Evolutionary conservation across 306 rosid species (phyloP).

Genomic region (Trifolium fragiferum): DNA sequence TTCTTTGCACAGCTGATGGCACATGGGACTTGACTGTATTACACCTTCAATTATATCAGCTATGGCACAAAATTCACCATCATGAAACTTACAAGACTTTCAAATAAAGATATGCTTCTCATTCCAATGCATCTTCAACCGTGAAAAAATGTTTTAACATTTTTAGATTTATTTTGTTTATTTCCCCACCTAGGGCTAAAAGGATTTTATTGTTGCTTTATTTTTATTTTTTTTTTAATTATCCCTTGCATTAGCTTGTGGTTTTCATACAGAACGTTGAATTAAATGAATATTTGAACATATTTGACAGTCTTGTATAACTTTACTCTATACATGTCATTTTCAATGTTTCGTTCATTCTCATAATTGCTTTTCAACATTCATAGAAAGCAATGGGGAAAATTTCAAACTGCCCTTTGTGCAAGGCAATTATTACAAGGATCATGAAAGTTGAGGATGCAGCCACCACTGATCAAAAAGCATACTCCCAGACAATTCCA

Average conservation of each 20-base stretch:
- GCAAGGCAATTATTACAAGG: constrained; percentile 71
- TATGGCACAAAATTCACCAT: not conserved
- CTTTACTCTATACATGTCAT: constrained; percentile 25
- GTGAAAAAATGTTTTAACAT: constrained; percentile 4
- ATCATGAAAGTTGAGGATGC: constrained; percentile 76
- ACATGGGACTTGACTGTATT: not conserved
- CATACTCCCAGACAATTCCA: constrained; percentile 89
- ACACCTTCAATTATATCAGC: constrained; percentile 5
- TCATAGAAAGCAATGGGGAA: constrained; percentile 65
- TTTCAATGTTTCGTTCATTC: constrained; percentile 38
- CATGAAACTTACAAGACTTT: too few relatives aligned
- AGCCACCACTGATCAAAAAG: constrained; percentile 68
- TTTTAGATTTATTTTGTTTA: constrained; percentile 8
- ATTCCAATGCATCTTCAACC: constrained; percentile 1
- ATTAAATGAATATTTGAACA: constrained; percentile 27
- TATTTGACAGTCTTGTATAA: constrained; percentile 7
- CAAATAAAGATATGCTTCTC: not conserved
- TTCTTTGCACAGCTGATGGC: constrained; percentile 12
- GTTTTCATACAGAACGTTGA: constrained; percentile 1
- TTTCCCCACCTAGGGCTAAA: not conserved
- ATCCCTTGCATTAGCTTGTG: not conserved
- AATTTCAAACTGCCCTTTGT: constrained; percentile 77
- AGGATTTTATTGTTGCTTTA: constrained; percentile 6
- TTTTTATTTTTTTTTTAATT: not conserved
- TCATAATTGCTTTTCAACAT: constrained; percentile 43